Evolutionary conservation across 768 basidiomycete genomes (phyloP).

Genomic region (Punctularia strigosozonata): DNA sequence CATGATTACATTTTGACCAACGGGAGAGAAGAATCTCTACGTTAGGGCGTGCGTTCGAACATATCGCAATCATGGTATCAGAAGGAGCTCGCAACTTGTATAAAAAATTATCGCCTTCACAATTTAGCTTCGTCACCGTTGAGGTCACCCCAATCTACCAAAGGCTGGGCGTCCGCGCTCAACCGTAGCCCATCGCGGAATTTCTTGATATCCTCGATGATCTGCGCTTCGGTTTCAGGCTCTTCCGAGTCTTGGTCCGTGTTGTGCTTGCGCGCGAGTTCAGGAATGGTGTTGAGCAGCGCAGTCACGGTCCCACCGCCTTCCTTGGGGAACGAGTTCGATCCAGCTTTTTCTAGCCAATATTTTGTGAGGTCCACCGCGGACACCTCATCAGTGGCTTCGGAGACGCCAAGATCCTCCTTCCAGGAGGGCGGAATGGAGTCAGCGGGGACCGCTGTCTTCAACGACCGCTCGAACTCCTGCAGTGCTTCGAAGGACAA

Average conservation of each 20-base stretch:
- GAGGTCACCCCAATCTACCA: slow-evolving; percentile 70
- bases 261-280: slow-evolving; percentile 44
- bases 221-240: slow-evolving; percentile 16
- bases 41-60: too few relatives aligned
- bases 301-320: slow-evolving; percentile 9
- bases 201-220: slow-evolving; percentile 49
- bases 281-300: slow-evolving; percentile 44
- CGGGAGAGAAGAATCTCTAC: too few relatives aligned
- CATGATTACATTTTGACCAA: too few relatives aligned
- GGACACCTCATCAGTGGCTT: slow-evolving; percentile 27
- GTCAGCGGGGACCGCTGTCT: slow-evolving; percentile 33
- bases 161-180: slow-evolving; percentile 48
- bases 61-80: too few relatives aligned
- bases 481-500: slow-evolving; percentile 54
- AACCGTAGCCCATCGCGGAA: slow-evolving; percentile 53
- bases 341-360: slow-evolving; percentile 38
- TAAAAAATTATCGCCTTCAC: too few relatives aligned
- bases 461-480: too few relatives aligned
- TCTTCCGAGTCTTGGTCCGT: slow-evolving; percentile 40
- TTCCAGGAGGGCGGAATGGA: slow-evolving; percentile 37
- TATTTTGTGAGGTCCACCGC: slow-evolving; percentile 57
- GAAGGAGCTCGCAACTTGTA: too few relatives aligned
- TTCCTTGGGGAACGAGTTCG: too few relatives aligned
- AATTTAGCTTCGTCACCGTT: too few relatives aligned
- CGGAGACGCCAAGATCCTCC: slow-evolving; percentile 38